Evolutionary conservation across 2,329 filamentous ascomycete species (phyloP).

Genomic region (Aspergillus sp.): DNA sequence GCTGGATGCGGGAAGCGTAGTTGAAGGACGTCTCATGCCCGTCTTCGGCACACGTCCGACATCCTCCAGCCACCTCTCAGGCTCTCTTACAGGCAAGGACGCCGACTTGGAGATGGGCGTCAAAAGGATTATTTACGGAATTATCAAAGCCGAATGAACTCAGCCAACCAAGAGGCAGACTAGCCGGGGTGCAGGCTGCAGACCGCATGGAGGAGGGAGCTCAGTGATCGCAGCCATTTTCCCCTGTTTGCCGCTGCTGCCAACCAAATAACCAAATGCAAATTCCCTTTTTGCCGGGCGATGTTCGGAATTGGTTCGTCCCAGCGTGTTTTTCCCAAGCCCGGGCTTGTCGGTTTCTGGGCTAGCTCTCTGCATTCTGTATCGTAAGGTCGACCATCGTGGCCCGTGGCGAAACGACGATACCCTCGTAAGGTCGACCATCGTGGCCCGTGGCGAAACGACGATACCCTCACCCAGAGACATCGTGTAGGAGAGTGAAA

Average conservation of each 20-base stretch:
- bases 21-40: slow-evolving; percentile 12
- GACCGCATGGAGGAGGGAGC: slow-evolving; percentile 7
- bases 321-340: not conserved
- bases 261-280: slow-evolving; percentile 19
- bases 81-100: not conserved
- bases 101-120: not conserved
- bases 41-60: slow-evolving; percentile 24
- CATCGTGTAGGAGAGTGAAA: not conserved
- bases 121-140: not conserved
- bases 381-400: slow-evolving; percentile 2
- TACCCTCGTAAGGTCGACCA: not conserved
- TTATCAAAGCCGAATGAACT: slow-evolving; percentile 1
- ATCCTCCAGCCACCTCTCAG: slow-evolving; percentile 11
- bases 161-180: slow-evolving; percentile 11
- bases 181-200: not conserved
- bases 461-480: not conserved
- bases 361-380: slow-evolving; percentile 8
- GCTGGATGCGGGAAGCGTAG: slow-evolving; percentile 21
- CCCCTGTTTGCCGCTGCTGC: slow-evolving; percentile 24
- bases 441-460: not conserved
- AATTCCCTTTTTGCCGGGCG: slow-evolving; percentile 15
- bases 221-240: slow-evolving; percentile 11
- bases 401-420: not conserved
- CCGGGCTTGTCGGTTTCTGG: slow-evolving; percentile 17
- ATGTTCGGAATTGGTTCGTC: slow-evolving; percentile 23